Evolutionary conservation across 1,284 basidiomycete species (phyloP), one percentile per base, ranked within the genome.

Genomic region (Naganishia cerealis): DNA sequence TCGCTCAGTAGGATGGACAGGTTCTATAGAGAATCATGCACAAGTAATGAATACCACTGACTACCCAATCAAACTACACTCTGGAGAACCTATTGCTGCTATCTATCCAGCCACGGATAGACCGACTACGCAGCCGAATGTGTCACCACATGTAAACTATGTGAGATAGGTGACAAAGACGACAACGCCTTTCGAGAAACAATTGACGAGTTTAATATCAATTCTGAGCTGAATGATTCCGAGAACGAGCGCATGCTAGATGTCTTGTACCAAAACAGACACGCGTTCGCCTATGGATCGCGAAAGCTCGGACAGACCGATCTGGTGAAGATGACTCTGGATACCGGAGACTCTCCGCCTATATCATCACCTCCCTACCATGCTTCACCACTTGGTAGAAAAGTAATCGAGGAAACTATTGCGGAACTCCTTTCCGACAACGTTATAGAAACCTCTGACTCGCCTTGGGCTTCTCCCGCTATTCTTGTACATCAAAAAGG

Each of bases 331-430:
- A 63, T 63, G 59, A 52, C 43, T 7, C 26, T 63, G 2, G 59
- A 63, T 24, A 63, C 59, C 2, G 43, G 59, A 43, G 70, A 74
- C 16, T 33, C 69, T 6, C 56, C 71, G 16, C 75, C 76, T 1
- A 69, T 79, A 0, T 72, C 75, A 2, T 46, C 74, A 8, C 75
- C 78, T 3, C 70, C 70, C 13, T 77, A 74, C 65, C 63, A 69
- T 13, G 68, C 73, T 2, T 81, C 79, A 2, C 79, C 79, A 1
- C 75, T 72, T 0, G 80, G 81, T 50, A 40, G 75, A 5, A 72
- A 72, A 57, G 75, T 79, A 1, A 80, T 81, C 9, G 75, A 80
- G 33, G 67, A 76, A n/a, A n/a, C n/a, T n/a, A n/a, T n/a, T n/a
- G n/a, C n/a, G n/a, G n/a, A n/a, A n/a, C n/a, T n/a, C n/a, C n/a